Conservation (phyloP, 495 filamentous ascomycete species). For the Penicillium argentinense region DNA sequence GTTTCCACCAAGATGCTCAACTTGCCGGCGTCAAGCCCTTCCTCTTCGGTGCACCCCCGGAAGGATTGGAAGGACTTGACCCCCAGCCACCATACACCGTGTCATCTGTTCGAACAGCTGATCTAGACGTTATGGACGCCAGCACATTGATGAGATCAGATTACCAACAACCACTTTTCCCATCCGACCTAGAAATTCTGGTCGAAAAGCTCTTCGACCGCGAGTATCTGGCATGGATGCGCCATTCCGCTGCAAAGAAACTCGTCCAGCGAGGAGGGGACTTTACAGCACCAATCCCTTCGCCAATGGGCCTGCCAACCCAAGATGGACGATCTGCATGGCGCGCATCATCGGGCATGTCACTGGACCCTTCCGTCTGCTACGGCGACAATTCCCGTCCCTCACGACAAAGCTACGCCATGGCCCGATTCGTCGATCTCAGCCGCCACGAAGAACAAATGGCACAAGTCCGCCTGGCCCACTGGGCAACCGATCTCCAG, state of each 20-base stretch:
- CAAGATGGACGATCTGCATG: conserved; percentile 4
- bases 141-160: conserved; percentile 92
- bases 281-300: conserved; percentile 3
- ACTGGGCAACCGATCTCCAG: conserved; percentile 91
- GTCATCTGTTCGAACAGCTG: conserved; percentile 73
- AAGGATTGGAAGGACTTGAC: conserved; percentile 25
- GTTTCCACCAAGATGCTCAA: conserved; percentile 54
- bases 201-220: conserved; percentile 74
- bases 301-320: too few species aligned
- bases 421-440: conserved; percentile 70
- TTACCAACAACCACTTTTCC: conserved; percentile 81
- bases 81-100: conserved; percentile 66
- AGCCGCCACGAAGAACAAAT: conserved; percentile 69
- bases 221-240: conserved; percentile 80
- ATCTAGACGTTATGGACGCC: conserved; percentile 91
- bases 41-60: conserved; percentile 53
- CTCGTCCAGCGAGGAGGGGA: conserved; percentile 65
- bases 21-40: conserved; percentile 66
- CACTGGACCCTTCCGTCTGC: conserved; percentile 26
- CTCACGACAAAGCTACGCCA: conserved; percentile 57
- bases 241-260: conserved; percentile 84
- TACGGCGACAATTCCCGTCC: conserved; percentile 27
- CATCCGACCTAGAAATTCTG: conserved; percentile 71
- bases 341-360: conserved; percentile 8
- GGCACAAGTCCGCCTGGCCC: conserved; percentile 77